Evolutionary conservation across 148 eudicot genomes (phyloP).

Genomic region (Rhododendron kiyosumense): DNA sequence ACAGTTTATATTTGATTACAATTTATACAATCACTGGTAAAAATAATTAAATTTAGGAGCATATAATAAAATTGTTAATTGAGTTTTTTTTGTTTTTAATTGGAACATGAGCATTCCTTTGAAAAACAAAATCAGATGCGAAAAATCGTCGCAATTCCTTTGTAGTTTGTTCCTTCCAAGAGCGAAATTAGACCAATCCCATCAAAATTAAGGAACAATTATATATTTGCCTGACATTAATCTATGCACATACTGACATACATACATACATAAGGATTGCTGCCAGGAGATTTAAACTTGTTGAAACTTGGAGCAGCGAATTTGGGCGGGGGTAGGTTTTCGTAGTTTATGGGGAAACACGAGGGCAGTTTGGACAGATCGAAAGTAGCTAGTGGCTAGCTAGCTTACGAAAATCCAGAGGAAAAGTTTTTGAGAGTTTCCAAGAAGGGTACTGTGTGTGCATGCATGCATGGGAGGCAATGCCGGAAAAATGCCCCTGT

Average conservation of each 20-base stretch:
- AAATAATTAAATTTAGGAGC: no score
- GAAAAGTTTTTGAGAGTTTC: neutral
- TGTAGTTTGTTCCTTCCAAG: neutral
- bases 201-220: neutral
- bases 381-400: neutral
- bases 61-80: no score
- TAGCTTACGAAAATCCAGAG: neutral
- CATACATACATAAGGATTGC: neutral
- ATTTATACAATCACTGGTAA: neutral
- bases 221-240: neutral
- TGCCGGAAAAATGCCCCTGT: neutral
- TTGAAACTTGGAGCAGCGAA: neutral
- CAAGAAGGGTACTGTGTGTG: neutral
- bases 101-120: neutral
- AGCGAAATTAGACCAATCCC: neutral
- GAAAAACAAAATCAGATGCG: neutral
- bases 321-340: neutral
- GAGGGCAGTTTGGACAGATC: neutral
- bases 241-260: neutral
- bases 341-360: neutral
- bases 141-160: neutral
- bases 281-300: neutral
- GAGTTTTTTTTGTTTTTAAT: no score
- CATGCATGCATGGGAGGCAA: constrained; percentile 3
- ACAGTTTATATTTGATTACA: no score